These are phyloP conservation scores for Crucibulum laeve DNA, from an alignment of 768 basidiomycete species.

Conservation along the genomic window DNA sequence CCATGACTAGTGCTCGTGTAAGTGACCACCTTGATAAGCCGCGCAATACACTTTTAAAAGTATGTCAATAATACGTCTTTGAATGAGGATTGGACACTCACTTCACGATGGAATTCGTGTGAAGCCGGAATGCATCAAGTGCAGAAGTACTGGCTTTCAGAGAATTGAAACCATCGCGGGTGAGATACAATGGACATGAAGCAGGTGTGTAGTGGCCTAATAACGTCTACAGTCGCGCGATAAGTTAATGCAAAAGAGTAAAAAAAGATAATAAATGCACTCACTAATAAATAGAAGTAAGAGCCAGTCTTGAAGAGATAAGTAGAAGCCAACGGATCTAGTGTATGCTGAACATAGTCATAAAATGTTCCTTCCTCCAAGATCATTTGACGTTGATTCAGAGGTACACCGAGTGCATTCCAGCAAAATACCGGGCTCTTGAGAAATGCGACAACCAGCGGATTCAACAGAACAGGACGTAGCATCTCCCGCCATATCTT, in stretches of 20 bases:
- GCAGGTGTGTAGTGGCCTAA: conserved; percentile 52
- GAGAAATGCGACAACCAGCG: conserved; percentile 51
- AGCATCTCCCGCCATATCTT: conserved; percentile 58
- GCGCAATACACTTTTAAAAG: conserved; percentile 22
- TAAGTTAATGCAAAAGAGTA: not conserved
- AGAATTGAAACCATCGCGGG: conserved; percentile 51
- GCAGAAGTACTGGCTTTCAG: conserved; percentile 44
- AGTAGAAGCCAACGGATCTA: conserved; percentile 42
- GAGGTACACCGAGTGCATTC: conserved; percentile 77
- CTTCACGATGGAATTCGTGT: conserved; percentile 71
- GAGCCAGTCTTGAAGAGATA: conserved; percentile 58
- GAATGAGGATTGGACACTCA: conserved; percentile 21
- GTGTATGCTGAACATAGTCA: conserved; percentile 47
- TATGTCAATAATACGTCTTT: not conserved
- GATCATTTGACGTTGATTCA: conserved; percentile 62
- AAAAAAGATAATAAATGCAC: conserved; percentile 7
- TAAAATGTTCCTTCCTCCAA: conserved; percentile 45
- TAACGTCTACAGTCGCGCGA: conserved; percentile 23
- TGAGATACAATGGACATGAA: conserved; percentile 64
- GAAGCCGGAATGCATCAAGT: conserved; percentile 58
- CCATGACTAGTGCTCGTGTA: conserved; percentile 68
- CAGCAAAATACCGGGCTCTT: conserved; percentile 58
- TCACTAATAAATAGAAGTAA: conserved; percentile 60
- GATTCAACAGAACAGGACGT: conserved; percentile 57
- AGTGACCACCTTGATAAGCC: conserved; percentile 35